These are phyloP conservation scores for Phytophthora sp. DNA, from an alignment of 352 stramenopile genomes.

Conservation along the genomic window DNA sequence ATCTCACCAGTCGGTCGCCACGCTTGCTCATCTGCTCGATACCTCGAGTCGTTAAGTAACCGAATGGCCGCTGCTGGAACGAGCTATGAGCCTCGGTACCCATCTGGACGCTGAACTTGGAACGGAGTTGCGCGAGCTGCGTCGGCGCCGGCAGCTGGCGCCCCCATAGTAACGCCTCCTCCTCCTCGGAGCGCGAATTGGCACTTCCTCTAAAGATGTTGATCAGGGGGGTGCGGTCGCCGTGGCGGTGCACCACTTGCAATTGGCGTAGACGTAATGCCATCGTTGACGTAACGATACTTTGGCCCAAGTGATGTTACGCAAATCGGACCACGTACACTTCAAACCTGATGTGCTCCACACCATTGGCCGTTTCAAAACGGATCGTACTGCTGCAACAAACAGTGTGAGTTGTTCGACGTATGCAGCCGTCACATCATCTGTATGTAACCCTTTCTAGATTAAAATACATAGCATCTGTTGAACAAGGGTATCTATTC, in stretches of 20 bases:
- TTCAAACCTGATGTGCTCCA: slow-evolving; percentile 17
- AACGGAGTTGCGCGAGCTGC: slow-evolving; percentile 46
- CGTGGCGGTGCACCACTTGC: slow-evolving; percentile 82
- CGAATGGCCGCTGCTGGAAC: slow-evolving; percentile 69
- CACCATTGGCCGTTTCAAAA: slow-evolving; percentile 39
- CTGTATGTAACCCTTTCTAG: no score
- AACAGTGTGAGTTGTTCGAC: neutral
- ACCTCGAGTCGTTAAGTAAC: slow-evolving; percentile 65
- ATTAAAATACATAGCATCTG: neutral
- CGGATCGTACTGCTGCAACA: neutral
- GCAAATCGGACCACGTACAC: slow-evolving; percentile 15
- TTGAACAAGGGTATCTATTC: slow-evolving; percentile 8
- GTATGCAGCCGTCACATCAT: neutral
- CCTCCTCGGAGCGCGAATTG: slow-evolving; percentile 31
- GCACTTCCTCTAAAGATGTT: slow-evolving; percentile 67
- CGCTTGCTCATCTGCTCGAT: slow-evolving; percentile 72
- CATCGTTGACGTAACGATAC: slow-evolving; percentile 18
- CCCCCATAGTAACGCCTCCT: slow-evolving; percentile 55
- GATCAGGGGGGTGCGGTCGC: slow-evolving; percentile 75
- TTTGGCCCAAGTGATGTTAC: no score
- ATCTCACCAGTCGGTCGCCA: slow-evolving; percentile 54
- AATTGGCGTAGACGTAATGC: slow-evolving; percentile 67
- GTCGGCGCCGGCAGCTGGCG: slow-evolving; percentile 47
- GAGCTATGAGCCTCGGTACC: slow-evolving; percentile 22
- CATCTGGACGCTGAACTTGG: slow-evolving; percentile 35